phyloP scores from a whole-genome alignment of 208 protist genomes.

The Vickermania spadyakhi region DNA sequence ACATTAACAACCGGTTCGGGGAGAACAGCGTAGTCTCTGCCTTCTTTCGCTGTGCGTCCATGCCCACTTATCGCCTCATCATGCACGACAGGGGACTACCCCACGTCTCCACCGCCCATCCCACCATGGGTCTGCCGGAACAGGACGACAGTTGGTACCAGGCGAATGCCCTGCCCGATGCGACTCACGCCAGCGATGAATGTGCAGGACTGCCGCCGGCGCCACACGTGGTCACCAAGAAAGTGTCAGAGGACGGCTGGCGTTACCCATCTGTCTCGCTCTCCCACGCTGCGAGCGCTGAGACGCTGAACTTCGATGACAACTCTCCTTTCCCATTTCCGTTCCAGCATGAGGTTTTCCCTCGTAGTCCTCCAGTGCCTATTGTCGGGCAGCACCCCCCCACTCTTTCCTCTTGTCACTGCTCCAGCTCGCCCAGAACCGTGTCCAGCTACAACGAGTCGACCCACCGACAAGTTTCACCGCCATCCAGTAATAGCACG shows the following conservation, averaged over 20 bases:
- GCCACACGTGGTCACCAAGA: neutral
- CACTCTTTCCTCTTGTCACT: neutral
- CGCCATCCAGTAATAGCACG: neutral
- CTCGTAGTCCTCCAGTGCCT: neutral
- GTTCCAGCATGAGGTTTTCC: neutral
- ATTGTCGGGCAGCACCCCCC: neutral
- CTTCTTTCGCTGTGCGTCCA: constrained; percentile 37
- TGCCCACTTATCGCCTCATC: constrained; percentile 18
- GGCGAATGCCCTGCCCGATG: too few species aligned
- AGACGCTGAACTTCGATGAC: neutral
- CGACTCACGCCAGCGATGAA: neutral
- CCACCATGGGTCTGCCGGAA: neutral
- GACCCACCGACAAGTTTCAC: neutral
- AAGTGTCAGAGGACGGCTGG: neutral
- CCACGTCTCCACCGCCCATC: neutral
- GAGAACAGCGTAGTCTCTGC: constrained; percentile 18
- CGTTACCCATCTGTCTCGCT: neutral
- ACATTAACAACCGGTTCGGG: constrained; percentile 55
- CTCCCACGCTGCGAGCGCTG: neutral
- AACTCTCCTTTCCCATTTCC: neutral
- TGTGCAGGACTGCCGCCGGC: neutral
- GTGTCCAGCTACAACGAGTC: neutral
- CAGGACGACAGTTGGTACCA: too few species aligned
- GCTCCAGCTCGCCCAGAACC: neutral
- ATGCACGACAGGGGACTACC: constrained; percentile 8